Percentiles rank a stretch among this genome's conserved stretches.
Evolutionary conservation across 257 asterid genomes (phyloP).

Genomic region (Thymus mandschuricus): DNA sequence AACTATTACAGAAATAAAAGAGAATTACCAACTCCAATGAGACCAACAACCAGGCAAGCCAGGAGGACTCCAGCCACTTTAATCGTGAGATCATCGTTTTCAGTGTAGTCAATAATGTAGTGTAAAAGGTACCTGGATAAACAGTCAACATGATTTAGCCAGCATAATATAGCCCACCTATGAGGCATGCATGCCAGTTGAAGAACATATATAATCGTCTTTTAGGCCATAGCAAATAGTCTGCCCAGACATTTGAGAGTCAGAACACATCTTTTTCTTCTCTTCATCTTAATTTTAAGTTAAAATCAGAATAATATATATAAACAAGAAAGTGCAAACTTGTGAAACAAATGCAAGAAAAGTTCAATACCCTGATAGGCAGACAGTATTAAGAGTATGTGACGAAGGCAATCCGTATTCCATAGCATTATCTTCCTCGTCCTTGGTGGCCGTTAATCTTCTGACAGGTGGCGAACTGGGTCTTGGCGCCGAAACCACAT

Average conservation of each 20-base stretch:
- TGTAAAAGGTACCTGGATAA: slow-evolving; percentile 72
- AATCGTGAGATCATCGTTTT: slow-evolving; percentile 38
- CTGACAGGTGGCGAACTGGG: slow-evolving; percentile 78
- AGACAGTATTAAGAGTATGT: slow-evolving; percentile 91
- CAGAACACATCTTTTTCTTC: neutral
- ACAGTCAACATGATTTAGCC: slow-evolving; percentile 27
- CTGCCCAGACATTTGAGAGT: neutral
- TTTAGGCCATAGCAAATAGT: slow-evolving; percentile 9
- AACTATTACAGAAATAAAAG: slow-evolving; percentile 20
- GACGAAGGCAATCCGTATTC: slow-evolving; percentile 96
- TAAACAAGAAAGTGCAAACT: neutral
- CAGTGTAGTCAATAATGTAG: slow-evolving; percentile 57
- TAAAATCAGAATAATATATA: neutral
- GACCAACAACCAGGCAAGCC: slow-evolving; percentile 65
- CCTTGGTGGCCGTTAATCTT: slow-evolving; percentile 80
- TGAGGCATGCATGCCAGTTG: neutral
- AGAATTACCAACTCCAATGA: slow-evolving; percentile 71
- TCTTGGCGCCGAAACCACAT: slow-evolving; percentile 89
- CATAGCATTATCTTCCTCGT: slow-evolving; percentile 87
- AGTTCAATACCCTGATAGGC: slow-evolving; percentile 80
- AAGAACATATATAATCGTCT: slow-evolving; percentile 1
- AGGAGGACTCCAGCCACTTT: slow-evolving; percentile 48
- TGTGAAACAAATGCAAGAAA: slow-evolving; percentile 13
- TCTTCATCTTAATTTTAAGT: neutral
- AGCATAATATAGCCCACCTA: slow-evolving; percentile 7